These are phyloP conservation scores for Collybia sp. DNA, from an alignment of 768 basidiomycete species.

Conservation along the genomic window DNA sequence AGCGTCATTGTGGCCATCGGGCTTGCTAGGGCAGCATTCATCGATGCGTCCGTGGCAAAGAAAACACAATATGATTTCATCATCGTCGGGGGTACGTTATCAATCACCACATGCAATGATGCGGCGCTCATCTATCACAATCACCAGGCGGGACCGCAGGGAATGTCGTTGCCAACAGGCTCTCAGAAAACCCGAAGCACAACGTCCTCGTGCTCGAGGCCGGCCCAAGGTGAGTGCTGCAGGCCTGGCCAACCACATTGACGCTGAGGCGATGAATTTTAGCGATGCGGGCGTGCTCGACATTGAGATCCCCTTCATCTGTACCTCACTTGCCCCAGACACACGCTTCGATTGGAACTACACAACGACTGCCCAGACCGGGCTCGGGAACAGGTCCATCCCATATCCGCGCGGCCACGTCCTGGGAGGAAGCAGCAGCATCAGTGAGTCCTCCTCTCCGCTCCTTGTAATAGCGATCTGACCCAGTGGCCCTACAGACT, in stretches of 20 bases:
- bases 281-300: constrained; percentile 3
- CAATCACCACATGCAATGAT: background rate
- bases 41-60: too few relatives aligned
- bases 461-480: constrained; percentile 1
- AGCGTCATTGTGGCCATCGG: too few relatives aligned
- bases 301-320: constrained; percentile 9
- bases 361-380: constrained; percentile 18
- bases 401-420: constrained; percentile 18
- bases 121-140: too few relatives aligned
- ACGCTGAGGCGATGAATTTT: constrained; percentile 2
- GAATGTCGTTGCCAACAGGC: constrained; percentile 11
- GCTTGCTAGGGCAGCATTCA: too few relatives aligned
- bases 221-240: constrained; percentile 7
- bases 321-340: background rate
- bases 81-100: constrained; percentile 15
- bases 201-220: constrained; percentile 10
- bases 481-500: constrained; percentile 12
- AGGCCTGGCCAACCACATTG: background rate
- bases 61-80: constrained; percentile 15
- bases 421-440: constrained; percentile 18
- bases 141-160: too few relatives aligned
- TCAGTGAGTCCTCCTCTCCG: constrained; percentile 13
- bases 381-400: constrained; percentile 12
- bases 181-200: constrained; percentile 7
- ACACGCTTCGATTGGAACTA: constrained; percentile 21